These are phyloP conservation scores for Pachyrhizus erosus DNA, from an alignment of 306 rosid species.

Conservation along the genomic window DNA sequence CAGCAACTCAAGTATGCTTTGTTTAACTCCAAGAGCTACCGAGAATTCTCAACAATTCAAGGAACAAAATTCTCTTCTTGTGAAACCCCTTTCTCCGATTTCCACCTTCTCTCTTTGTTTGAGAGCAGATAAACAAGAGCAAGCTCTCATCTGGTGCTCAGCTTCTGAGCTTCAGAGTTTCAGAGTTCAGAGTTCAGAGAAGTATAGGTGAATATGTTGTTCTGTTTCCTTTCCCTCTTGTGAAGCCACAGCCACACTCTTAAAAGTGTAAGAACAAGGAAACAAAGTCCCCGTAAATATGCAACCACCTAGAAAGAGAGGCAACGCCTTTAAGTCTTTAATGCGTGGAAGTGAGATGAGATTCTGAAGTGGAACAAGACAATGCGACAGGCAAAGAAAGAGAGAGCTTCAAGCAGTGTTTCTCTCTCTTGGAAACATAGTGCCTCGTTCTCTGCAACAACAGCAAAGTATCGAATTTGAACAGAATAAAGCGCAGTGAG, in stretches of 20 bases:
- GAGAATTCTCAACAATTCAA: conserved; percentile 38
- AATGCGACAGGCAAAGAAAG: conserved; percentile 59
- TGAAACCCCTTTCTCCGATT: conserved; percentile 31
- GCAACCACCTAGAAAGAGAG: conserved; percentile 47
- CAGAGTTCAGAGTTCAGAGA: too few species aligned
- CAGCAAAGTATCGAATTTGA: conserved; percentile 81
- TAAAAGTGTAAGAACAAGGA: conserved; percentile 39
- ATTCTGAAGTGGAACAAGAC: conserved; percentile 80
- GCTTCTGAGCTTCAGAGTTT: conserved; percentile 8
- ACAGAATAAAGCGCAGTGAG: conserved; percentile 73
- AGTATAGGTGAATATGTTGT: conserved; percentile 28
- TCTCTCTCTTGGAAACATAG: conserved; percentile 68
- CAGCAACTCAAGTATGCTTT: conserved; percentile 49
- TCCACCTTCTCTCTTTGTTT: conserved; percentile 40
- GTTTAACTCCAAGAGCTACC: conserved; percentile 40
- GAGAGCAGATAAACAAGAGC: conserved; percentile 36
- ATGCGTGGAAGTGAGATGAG: conserved; percentile 79
- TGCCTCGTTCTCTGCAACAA: conserved; percentile 84
- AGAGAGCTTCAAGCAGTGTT: conserved; percentile 39
- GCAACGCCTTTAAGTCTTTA: conserved; percentile 51
- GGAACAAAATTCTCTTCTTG: conserved; percentile 14
- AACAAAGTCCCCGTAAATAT: conserved; percentile 40
- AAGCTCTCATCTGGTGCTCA: conserved; percentile 39
- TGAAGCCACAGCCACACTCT: conserved; percentile 31
- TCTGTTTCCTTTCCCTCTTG: conserved; percentile 19